Evolutionary conservation across 2,329 filamentous ascomycete genomes (phyloP).

Genomic region (Dendryphion nanum): DNA sequence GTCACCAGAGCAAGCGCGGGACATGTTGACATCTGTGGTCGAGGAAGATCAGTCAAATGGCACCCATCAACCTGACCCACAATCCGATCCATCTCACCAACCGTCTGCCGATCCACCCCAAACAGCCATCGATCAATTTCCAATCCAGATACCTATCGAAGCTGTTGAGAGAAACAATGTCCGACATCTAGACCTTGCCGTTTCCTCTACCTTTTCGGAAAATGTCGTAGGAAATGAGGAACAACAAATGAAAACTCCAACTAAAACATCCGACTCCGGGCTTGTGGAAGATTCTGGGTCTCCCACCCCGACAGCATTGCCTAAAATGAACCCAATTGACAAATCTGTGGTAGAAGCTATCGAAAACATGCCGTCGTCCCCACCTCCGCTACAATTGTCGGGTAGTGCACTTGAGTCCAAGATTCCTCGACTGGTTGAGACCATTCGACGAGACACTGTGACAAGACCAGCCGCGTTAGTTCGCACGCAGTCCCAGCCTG

Average conservation of each 20-base stretch:
- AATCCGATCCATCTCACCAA: conserved; percentile 1
- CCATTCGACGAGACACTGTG: conserved; percentile 28
- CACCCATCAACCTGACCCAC: conserved; percentile 11
- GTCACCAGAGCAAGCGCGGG: conserved; percentile 61
- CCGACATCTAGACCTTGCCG: conserved; percentile 61
- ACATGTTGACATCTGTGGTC: conserved; percentile 64
- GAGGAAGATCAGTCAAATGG: conserved; percentile 56
- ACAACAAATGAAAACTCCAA: conserved; percentile 26
- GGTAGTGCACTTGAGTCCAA: conserved; percentile 30
- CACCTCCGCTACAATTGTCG: conserved; percentile 14
- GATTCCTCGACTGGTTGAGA: conserved; percentile 39
- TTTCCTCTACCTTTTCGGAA: conserved; percentile 43
- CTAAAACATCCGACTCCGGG: conserved; percentile 16
- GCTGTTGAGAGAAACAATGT: conserved; percentile 53
- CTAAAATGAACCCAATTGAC: conserved; percentile 36
- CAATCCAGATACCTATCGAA: conserved; percentile 30
- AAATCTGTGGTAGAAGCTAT: conserved; percentile 32
- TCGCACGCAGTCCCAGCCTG: conserved; percentile 39
- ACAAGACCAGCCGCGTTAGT: conserved; percentile 23
- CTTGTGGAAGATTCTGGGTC: conserved; percentile 21
- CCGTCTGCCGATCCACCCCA: conserved; percentile 2
- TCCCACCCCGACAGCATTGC: conserved; percentile 26
- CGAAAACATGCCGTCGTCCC: conserved; percentile 33
- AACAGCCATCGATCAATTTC: conserved; percentile 13
- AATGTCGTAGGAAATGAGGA: conserved; percentile 16